Evolutionary conservation across 768 basidiomycete species (phyloP).

Genomic region (Mycena olivaceomarginata): DNA sequence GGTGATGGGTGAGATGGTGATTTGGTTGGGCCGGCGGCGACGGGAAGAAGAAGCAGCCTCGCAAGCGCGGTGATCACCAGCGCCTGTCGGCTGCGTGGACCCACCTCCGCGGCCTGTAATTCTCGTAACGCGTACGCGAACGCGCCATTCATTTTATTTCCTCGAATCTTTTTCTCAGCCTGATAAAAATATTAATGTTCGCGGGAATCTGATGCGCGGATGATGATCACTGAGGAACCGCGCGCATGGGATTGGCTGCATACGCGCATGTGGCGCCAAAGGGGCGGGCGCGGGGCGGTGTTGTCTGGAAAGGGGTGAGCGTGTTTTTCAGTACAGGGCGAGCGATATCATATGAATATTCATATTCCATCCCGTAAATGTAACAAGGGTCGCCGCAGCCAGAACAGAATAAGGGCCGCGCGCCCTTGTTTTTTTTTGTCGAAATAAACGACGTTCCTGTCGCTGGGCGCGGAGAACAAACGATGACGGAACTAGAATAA

Average conservation of each 20-base stretch:
- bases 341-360: too few species aligned
- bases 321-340: too few species aligned
- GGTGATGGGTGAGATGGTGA: not conserved
- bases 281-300: slow-evolving; percentile 1
- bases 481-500: too few species aligned
- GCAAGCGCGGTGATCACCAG: slow-evolving; percentile 26
- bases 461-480: too few species aligned
- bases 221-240: too few species aligned
- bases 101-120: not conserved
- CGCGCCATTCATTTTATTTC: not conserved
- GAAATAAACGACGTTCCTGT: too few species aligned
- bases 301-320: not conserved
- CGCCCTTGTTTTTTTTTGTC: not conserved
- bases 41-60: not conserved
- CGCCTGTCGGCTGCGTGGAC: not conserved
- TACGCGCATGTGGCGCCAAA: not conserved
- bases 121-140: not conserved
- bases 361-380: too few species aligned
- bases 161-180: not conserved
- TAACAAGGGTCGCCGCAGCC: not conserved
- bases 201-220: too few species aligned
- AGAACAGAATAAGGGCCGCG: not conserved
- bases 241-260: too few species aligned
- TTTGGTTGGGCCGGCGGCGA: slow-evolving; percentile 27
- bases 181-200: not conserved